Conservation (phyloP, 495 filamentous ascomycete species). For the Neurospora cerealis region DNA sequence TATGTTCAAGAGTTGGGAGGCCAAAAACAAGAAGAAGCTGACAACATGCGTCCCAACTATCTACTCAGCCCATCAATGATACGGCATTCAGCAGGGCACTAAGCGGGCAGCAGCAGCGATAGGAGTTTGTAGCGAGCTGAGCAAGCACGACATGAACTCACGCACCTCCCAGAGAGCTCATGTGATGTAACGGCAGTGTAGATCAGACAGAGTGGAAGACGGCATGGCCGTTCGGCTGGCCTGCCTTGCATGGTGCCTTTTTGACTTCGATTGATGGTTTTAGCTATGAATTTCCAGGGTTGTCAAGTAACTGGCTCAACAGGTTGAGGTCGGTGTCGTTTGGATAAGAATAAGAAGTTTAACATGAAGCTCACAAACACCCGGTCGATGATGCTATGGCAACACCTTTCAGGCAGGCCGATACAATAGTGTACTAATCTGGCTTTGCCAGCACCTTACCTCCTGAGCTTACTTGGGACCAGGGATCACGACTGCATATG, state of each 20-base stretch:
- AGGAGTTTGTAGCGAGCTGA: not conserved
- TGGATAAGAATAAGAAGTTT: not conserved
- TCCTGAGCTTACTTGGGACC: not conserved
- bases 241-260: not conserved
- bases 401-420: not conserved
- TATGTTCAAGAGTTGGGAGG: not conserved
- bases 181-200: not conserved
- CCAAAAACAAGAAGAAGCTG: not conserved
- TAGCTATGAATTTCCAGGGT: not conserved
- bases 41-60: not conserved
- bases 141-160: not conserved
- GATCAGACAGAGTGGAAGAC: not conserved
- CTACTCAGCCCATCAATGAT: not conserved
- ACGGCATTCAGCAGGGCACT: not conserved
- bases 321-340: not conserved
- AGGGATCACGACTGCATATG: not conserved
- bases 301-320: not conserved
- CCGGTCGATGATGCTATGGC: not conserved
- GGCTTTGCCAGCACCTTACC: not conserved
- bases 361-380: not conserved
- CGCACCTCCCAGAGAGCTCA: not conserved
- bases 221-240: not conserved
- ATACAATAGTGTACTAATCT: not conserved
- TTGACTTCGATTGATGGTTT: not conserved
- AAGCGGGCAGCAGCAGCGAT: not conserved